These are phyloP conservation scores for Phytophthora cajani DNA, from an alignment of 352 stramenopile genomes.

Conservation along the genomic window DNA sequence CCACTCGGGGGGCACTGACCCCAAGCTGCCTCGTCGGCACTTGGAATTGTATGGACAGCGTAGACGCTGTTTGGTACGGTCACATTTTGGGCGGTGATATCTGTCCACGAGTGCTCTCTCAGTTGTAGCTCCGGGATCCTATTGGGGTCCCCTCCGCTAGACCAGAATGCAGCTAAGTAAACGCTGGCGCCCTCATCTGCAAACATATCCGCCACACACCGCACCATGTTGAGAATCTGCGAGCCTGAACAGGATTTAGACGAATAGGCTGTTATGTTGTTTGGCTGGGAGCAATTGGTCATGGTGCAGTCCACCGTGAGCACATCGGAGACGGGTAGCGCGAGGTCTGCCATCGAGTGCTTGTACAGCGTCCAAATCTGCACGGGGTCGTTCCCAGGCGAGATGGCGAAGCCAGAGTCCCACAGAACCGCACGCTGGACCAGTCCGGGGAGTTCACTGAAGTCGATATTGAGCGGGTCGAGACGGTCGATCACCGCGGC, in stretches of 20 bases:
- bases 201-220: constrained; percentile 41
- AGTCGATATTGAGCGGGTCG: constrained; percentile 18
- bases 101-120: constrained; percentile 32
- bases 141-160: constrained; percentile 23
- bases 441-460: constrained; percentile 29
- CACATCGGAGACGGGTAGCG: constrained; percentile 20
- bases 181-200: background rate
- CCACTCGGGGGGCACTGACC: constrained; percentile 18
- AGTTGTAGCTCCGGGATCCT: constrained; percentile 31
- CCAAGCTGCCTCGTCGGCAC: constrained; percentile 20
- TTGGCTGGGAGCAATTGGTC: constrained; percentile 35
- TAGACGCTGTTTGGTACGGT: constrained; percentile 12
- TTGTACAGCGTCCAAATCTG: constrained; percentile 32
- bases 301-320: constrained; percentile 21
- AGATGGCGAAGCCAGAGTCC: constrained; percentile 41
- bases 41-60: constrained; percentile 29
- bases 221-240: constrained; percentile 41
- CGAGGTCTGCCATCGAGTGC: constrained; percentile 36
- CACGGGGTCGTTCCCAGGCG: constrained; percentile 21
- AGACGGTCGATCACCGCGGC: constrained; percentile 18
- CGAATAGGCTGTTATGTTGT: constrained; percentile 16
- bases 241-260: constrained; percentile 37
- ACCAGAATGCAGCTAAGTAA: constrained; percentile 37
- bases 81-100: constrained; percentile 16
- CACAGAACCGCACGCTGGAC: constrained; percentile 44